Percentiles rank a stretch among this genome's conserved stretches.
Conservation (phyloP, 441 rosid genomes). For the Melastoma candidum region DNA sequence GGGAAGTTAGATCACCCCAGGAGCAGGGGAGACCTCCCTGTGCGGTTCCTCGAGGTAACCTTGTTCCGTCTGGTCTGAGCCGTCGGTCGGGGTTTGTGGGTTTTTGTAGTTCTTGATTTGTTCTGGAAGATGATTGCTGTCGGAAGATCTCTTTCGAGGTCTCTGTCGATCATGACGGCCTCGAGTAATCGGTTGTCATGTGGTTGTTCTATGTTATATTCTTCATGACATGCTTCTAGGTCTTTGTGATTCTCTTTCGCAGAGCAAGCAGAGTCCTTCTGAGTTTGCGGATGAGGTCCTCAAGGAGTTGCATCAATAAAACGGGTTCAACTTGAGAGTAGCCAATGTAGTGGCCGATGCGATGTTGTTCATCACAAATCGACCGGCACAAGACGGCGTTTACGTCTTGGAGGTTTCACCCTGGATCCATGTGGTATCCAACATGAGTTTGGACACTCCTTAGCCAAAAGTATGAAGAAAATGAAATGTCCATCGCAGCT, state of each 20-base stretch:
- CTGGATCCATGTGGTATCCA: slow-evolving; percentile 71
- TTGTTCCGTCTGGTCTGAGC: not conserved
- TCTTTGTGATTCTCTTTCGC: slow-evolving; percentile 10
- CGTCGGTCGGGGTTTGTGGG: not conserved
- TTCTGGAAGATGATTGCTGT: too few species aligned
- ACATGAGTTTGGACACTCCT: slow-evolving; percentile 67
- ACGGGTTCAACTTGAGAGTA: slow-evolving; percentile 64
- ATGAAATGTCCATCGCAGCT: too few species aligned
- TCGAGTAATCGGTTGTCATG: not conserved
- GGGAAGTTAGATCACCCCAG: slow-evolving; percentile 26
- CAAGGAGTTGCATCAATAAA: slow-evolving; percentile 37
- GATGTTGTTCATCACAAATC: slow-evolving; percentile 61
- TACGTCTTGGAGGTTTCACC: slow-evolving; percentile 45
- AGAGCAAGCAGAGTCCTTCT: slow-evolving; percentile 53
- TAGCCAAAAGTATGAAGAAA: slow-evolving; percentile 60
- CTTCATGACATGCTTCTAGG: too few species aligned
- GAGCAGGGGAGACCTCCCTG: slow-evolving; percentile 64
- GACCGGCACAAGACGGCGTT: slow-evolving; percentile 24
- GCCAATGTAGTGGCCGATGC: slow-evolving; percentile 38
- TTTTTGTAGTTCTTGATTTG: not conserved
- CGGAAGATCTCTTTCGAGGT: too few species aligned
- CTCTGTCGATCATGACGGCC: too few species aligned
- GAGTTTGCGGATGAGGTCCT: slow-evolving; percentile 54
- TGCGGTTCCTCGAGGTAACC: slow-evolving; percentile 53
- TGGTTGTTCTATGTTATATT: too few species aligned